Base-by-base conservation (phyloP, 345 rosid genomes). In the Chamaenerion angustifolium region DNA sequence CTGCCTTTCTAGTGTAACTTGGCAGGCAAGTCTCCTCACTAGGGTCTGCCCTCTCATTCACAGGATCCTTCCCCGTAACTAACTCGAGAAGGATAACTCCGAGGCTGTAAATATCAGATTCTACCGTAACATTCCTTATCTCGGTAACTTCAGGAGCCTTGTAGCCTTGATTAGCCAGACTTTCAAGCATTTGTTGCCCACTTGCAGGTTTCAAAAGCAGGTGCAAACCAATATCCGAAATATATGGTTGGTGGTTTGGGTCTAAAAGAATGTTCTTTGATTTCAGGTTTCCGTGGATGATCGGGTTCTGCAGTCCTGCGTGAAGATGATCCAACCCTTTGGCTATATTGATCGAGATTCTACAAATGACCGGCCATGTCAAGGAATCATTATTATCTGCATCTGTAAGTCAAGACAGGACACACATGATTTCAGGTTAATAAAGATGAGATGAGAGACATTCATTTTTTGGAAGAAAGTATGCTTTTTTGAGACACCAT, bases 71-170 rank as follows among this genome's bases (percentile, higher is more conserved):
- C 15, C 92, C 98, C 0, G 94, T 71, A 40, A 90, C 63, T 42
- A 90, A 40, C 71, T 90, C 94, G 19, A 90, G 94, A 62, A 90
- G 71, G 41, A 81, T 73, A 40, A 90, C 70, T 21, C 98, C 98
- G 5, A 83, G 72, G 66, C 83, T 71, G 67, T 77, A 90, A 40
- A 81, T 68, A 64, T 90, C 98, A 54, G 80, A 75, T 67, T 66
- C 81, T 55, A 61, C 74, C 16, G 68, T 76, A 15, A 67, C 92
- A 61, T 86, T 94, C 52, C 68, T 83, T 83, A 86, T 72, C 59
- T 90, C 86, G 58, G 81, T 76, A 17, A 90, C 79, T 75, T 90
- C 95, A n/a, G 95, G 94, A 40, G 98, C 85, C 68, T 78, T 90
- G 60, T 90, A 90, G 15, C 98, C 98, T 67, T 78, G 74, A 12